Base-by-base conservation (phyloP, 305 asterid species). In the Solanum chacoense region DNA sequence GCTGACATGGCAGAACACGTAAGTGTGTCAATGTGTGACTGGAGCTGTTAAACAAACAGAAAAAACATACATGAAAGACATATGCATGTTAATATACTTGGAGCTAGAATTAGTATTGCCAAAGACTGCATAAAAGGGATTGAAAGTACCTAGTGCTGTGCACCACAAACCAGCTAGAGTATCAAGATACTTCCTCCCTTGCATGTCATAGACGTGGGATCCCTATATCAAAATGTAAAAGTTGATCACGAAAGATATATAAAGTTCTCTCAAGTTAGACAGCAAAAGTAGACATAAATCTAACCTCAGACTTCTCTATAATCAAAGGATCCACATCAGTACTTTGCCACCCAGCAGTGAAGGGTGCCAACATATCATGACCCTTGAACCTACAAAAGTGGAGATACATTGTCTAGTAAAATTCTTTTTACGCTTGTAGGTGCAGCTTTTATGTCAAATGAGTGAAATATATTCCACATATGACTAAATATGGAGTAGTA, bases 121-220 rank as follows among this genome's bases (percentile, higher is more conserved):
- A 87, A 88, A 83, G 85, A 32, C 59, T 88, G 45, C 87, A 55
- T 90, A 37, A 50, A 50, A 83, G 31, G 29, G 87, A 83, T 11
- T 10, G 69, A 59, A 83, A 55, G 22, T 93, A 96, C 98, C 98
- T 84, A 97, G 94, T 28, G 99, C 93, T 2, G 98, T 97, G 94
- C 95, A 93, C 99, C 99, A 97, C 87, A 97, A 92, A 89, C 99
- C 99, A 93, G 99, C 98, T n/a, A 97, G 98, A 87, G 98, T 12
- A 91, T 96, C 99, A 37, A 97, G 95, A 91, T 95, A 97, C 93
- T 92, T 97, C 86, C 90, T 97, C 88, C 99, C 99, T 24, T 94
- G 93, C 37, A 55, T 59, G 89, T 97, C 99, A 65, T 94, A 97
- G 72, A 97, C 99, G 42, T 96, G 95, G 14, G 98, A 94, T 55